Evolutionary conservation across 208 protist species (phyloP).

Genomic region (Crithidia sp.): DNA sequence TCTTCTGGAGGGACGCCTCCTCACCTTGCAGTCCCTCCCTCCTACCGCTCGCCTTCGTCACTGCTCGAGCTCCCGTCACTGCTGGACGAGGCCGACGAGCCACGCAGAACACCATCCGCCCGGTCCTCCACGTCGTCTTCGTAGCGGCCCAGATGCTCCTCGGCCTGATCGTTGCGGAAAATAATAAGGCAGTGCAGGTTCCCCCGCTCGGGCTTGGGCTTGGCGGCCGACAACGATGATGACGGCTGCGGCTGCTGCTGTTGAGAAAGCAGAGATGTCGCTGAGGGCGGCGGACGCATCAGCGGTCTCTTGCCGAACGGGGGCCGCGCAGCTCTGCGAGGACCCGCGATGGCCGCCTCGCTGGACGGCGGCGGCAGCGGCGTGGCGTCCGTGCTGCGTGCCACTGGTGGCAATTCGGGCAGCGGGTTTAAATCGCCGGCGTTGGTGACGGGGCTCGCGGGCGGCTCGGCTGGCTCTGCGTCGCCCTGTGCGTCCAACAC

Average conservation of each 20-base stretch:
- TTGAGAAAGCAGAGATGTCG: not conserved
- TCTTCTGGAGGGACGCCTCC: too few species aligned
- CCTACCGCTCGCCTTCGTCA: conserved; percentile 15
- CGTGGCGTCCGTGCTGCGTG: too few species aligned
- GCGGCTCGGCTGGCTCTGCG: not conserved
- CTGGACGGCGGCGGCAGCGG: too few species aligned
- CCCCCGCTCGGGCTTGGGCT: conserved; percentile 39
- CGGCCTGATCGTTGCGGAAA: conserved; percentile 81
- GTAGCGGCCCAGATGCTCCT: conserved; percentile 64
- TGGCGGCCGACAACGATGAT: not conserved
- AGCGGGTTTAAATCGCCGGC: not conserved
- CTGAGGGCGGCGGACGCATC: too few species aligned
- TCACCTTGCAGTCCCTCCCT: not conserved
- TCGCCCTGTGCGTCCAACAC: not conserved
- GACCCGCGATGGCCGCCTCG: too few species aligned
- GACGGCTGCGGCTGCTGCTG: not conserved
- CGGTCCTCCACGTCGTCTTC: conserved; percentile 30
- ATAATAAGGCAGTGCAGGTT: conserved; percentile 91
- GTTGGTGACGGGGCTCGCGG: not conserved
- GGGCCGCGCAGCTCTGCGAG: too few species aligned
- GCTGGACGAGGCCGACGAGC: conserved; percentile 8
- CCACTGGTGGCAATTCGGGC: not conserved
- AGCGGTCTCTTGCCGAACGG: too few species aligned
- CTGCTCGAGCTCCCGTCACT: conserved; percentile 25
- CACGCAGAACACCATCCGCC: not conserved